Conservation (phyloP, 2,329 filamentous ascomycete species). For the Penicillium thymicola region DNA sequence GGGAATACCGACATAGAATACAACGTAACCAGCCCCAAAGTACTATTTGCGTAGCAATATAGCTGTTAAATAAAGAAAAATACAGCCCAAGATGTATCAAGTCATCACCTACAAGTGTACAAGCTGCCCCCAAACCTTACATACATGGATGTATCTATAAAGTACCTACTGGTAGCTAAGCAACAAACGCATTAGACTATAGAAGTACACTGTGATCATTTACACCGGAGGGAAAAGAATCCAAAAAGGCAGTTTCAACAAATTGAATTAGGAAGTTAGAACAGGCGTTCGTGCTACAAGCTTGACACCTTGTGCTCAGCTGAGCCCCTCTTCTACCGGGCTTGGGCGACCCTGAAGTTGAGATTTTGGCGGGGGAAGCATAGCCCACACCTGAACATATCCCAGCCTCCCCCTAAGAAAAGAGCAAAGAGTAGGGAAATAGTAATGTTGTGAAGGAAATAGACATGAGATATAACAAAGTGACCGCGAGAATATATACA, state of each 20-base stretch:
- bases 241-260: background rate
- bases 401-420: background rate
- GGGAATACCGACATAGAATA: background rate
- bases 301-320: background rate
- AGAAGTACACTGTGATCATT: background rate
- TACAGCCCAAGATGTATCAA: background rate
- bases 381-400: background rate
- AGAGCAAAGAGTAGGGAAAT: background rate
- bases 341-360: slow-evolving; percentile 3
- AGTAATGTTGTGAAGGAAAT: background rate
- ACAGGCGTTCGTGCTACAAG: slow-evolving; percentile 1
- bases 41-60: background rate
- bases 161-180: background rate
- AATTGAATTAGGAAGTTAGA: background rate
- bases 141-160: background rate
- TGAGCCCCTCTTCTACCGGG: background rate
- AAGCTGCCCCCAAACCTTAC: background rate
- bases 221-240: background rate
- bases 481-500: background rate
- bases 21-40: background rate
- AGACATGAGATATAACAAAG: background rate
- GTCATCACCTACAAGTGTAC: background rate
- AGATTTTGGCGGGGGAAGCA: background rate
- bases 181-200: background rate
- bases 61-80: background rate